Base-by-base conservation (phyloP, 1,284 basidiomycete genomes). In the Microbotryum violaceum region DNA sequence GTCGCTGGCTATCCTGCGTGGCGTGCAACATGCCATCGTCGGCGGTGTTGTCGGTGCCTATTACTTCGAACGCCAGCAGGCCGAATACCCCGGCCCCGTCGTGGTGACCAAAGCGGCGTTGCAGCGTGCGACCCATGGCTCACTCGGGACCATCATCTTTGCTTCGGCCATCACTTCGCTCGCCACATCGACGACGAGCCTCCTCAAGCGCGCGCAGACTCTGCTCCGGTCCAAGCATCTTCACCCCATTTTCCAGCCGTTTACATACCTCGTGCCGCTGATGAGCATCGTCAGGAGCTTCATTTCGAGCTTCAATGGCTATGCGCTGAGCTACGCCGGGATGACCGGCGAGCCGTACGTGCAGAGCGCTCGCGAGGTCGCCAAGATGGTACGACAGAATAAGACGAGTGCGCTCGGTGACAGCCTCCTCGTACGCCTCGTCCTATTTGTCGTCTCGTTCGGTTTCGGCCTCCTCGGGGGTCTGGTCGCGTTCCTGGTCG, bases 1-100 rank as follows among this genome's bases (percentile, higher is more conserved):
- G 91, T 88, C 83, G 12, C 93, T 91, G 88, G 88, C 85, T 20
- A 85, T 96, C 4, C 83, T 88, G 18, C 81, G 91, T 37, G 91
- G 92, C 1, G 74, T 91, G 0, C 77, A 91, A 57, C 79, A 89
- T 6, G 88, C 88, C 48, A 84, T 85, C 0, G 85, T 86, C 52
- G 85, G 56, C 2, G 62, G 85, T 29, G 88, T 92, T 2, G 83
- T 97, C 46, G 92, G 90, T 1, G 85, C 87, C 48, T 97, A 91
- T 91, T 96, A 94, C 74, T 94, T 91, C 72, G 82, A 87, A 52
- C 82, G 88, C 85, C 89, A 73, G 73, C 82, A 77, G 3, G 21
- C 18, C 29, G 14, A 29, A 49, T 47, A 55, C 6, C 46, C 44
- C 29, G 42, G 57, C 2, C 45, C 54, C 23, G 31, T 56, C 37